Base-by-base conservation (phyloP, 768 basidiomycete species). In the Pleurotus tuoliensis region DNA sequence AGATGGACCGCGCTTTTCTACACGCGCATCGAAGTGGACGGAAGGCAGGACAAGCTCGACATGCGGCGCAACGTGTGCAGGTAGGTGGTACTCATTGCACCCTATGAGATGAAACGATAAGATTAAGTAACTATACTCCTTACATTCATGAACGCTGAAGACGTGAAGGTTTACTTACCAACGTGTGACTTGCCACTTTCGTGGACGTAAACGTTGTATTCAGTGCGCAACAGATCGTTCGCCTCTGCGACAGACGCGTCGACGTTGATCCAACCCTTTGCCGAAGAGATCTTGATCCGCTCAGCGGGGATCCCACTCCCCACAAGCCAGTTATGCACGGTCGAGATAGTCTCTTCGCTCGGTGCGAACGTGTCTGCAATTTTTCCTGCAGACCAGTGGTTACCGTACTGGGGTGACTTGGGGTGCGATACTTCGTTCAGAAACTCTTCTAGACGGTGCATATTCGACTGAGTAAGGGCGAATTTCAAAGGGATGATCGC, bases 401-500 rank as follows among this genome's bases (percentile, higher is more conserved):
- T 67, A 12, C 81, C 80, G 59, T 82, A 83, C 60, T 69, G 70
- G 5, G 70, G 70, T 1, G 81, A 82, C 20, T 76, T 74, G 3
- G 82, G 81, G 55, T 82, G 74, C 2, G 82, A 76, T 16, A 83
- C 76, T 34, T 74, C 73, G 60, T 74, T 64, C 15, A 84, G 73
- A 46, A 76, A 67, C 6, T 72, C 72, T 60, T 80, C 79, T 47
- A 83, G 63, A 4, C 67, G 70, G 40, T 78, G 66, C 47, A 81
- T 65, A 56, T 82, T 78, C 41, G 65, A 64, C 61, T 83, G 82
- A 6, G 70, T 62, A 20, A 83, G 73, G 20, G 76, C 80, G 50
- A 82, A 73, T 25, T 77, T 75, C 61, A 82, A 69, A 11, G 79
- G 78, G n/a, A 83, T 67, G 45, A 73, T 49, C 1, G 64, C 59